Base-by-base conservation (phyloP, 768 basidiomycete species). In the Agrocybe pediades region DNA sequence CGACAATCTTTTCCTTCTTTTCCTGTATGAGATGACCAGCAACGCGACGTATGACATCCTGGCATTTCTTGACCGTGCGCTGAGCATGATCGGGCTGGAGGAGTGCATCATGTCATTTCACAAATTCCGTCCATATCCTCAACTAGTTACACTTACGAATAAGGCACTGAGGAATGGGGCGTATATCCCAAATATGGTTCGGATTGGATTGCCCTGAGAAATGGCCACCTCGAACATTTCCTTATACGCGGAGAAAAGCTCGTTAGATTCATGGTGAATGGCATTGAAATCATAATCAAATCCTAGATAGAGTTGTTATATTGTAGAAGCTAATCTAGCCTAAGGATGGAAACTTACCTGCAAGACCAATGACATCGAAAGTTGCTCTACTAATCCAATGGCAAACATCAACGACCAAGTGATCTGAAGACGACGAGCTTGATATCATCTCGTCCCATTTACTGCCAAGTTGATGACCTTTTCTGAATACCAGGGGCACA, bases 351-450 rank as follows among this genome's bases (percentile, higher is more conserved):
- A 15, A 65, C 74, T 42, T 51, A 90, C 90, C 90, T 39, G 93
- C 90, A n/a, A 91, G 67, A 1, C 93, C 95, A 60, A 97, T 93
- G 41, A 95, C 86, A 67, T 96, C 95, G 62, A 97, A 90, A 0
- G 93, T 93, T 8, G 87, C 86, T 40, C 92, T 80, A 57, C 86
- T 88, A 27, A 95, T 69, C 88, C 89, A 95, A 59, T 82, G 84
- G 63, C 83, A 86, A 6, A 95, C 82, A 62, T 97, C 91, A 21
- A 97, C 64, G 62, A 61, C 71, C 53, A 66, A 21, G 17, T 45
- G 59, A 21, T 60, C 66, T 52, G 56, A 51, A 16, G 33, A 36
- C 4, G 44, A 54, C 4, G 44, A 54, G 51, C 29, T 53, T 13
- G 16, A 50, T 44, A 83, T 67, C 61, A 87, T 73, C 41, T 74